Evolutionary conservation across 2,329 filamentous ascomycete species (phyloP), one percentile per base, ranked within the genome.

Genomic region (Colletotrichum simmondsii): DNA sequence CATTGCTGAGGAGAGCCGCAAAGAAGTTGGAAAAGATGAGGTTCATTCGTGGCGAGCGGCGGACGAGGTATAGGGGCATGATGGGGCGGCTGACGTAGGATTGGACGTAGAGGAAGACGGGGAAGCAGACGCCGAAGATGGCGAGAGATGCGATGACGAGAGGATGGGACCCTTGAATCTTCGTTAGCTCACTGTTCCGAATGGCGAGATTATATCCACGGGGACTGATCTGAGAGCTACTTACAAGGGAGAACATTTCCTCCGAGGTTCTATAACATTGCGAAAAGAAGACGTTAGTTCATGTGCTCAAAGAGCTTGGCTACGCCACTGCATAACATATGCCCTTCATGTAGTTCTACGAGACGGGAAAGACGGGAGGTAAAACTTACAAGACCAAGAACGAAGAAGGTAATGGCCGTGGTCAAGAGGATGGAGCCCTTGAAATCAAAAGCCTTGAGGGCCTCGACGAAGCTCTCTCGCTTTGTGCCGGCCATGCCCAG

Each of bases 41-140:
- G 75, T 90, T 90, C 19, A 85, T 86, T n/a, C 88, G 84, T 2
- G 91, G 90, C 0, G 84, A 78, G 8, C 80, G 81, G 16, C 80
- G 80, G 53, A 92, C 79, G 2, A 92, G 83, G 46, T 83, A 79
- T 10, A 92, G 82, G 0, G 91, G 91, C 86, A 92, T 91, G 73
- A 92, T 88, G 28, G 91, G 90, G 6, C 86, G 85, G 46, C 80
- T 76, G 11, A 86, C 89, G 46, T 77, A 81, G 14, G 84, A 84
- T 77, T 92, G 88, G 32, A 87, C 84, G 76, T 81, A 87, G 59
- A 92, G 76, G 73, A 91, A 90, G 4, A 85, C 73, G 0, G 87
- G 86, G 71, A 88, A 88, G 69, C 82, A 81, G 30, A 88, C 75
- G 62, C 79, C 78, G 73, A 87, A 89, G 71, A 88, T 78, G 62